Evolutionary conservation across 345 rosid species (phyloP).

Genomic region (Chamaenerion angustifolium): DNA sequence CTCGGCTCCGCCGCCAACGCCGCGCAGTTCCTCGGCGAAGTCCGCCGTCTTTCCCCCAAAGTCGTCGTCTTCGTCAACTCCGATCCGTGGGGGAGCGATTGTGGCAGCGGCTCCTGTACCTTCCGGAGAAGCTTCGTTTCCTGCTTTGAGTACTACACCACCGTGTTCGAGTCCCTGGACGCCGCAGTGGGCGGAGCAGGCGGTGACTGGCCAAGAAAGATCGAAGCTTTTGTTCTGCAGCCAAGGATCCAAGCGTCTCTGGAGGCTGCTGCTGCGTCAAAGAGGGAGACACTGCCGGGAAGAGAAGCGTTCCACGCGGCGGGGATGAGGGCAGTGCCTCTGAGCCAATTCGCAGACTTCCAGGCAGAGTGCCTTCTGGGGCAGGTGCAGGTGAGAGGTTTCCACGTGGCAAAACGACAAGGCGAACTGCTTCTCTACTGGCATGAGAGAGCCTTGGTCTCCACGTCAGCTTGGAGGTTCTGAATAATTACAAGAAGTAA

Average conservation of each 20-base stretch:
- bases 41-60: constrained; percentile 42
- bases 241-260: constrained; percentile 53
- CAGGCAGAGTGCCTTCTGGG: constrained; percentile 69
- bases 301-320: constrained; percentile 56
- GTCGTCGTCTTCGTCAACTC: constrained; percentile 55
- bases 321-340: constrained; percentile 60
- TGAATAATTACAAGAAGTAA: neutral
- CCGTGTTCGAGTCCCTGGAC: constrained; percentile 76
- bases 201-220: constrained; percentile 48
- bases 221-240: constrained; percentile 41
- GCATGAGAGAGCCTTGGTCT: constrained; percentile 59
- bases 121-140: constrained; percentile 61
- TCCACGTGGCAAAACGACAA: constrained; percentile 79
- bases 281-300: constrained; percentile 42
- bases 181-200: constrained; percentile 36
- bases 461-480: constrained; percentile 89
- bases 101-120: constrained; percentile 37
- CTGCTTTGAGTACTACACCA: constrained; percentile 55
- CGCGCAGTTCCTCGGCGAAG: constrained; percentile 31
- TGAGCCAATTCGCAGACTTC: constrained; percentile 81
- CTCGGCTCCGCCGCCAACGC: constrained; percentile 26
- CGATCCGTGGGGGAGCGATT: constrained; percentile 38
- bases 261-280: constrained; percentile 24
- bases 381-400: constrained; percentile 66
- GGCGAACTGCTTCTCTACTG: constrained; percentile 89